Base-by-base conservation (phyloP, 345 rosid genomes). In the Eutrema yunnanense region DNA sequence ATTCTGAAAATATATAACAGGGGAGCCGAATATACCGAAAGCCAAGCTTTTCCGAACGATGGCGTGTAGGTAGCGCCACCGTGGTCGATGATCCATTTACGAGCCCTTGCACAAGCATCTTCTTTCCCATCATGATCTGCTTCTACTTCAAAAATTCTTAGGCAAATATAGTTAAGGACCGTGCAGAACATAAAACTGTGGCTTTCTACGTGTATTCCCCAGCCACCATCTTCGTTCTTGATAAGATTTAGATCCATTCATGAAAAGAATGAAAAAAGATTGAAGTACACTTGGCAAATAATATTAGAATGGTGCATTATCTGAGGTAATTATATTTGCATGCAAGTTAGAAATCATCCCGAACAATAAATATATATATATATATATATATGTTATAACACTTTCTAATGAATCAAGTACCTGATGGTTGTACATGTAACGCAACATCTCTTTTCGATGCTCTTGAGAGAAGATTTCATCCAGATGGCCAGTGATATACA, bases 121-220 rank as follows among this genome's bases (percentile, higher is more conserved):
- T 73, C 84, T 44, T 8, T 6, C 16, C 32, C 72, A 54, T 42
- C 72, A 32, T 54, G 48, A 41, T 85, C 81, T 12, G 81, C 42
- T 19, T 85, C 95, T 82, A 79, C 89, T 27, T 95, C 96, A 26
- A 92, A 86, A 71, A 92, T 81, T 73, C 98, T 76, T 52, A 92
- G 48, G 8, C 84, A 74, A 2, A 85, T 81, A 65, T 88, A 92
- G 73, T 59, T 88, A 69, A 92, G 54, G 7, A 80, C 87, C 32
- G 92, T 74, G 13, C 90, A 82, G 76, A 90, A 82, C 96, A 92
- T 92, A 32, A 79, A 81, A 80, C 96, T 92, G 2, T 76, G 88
- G 36, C 95, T 86, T 74, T 92, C 96, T 64, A 90, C 77, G 78
- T 90, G 92, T 69, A 90, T 65, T 56, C 98, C 98, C 98, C 98